Evolutionary conservation across 208 protist genomes (phyloP).

Genomic region (Polymyxa betae): DNA sequence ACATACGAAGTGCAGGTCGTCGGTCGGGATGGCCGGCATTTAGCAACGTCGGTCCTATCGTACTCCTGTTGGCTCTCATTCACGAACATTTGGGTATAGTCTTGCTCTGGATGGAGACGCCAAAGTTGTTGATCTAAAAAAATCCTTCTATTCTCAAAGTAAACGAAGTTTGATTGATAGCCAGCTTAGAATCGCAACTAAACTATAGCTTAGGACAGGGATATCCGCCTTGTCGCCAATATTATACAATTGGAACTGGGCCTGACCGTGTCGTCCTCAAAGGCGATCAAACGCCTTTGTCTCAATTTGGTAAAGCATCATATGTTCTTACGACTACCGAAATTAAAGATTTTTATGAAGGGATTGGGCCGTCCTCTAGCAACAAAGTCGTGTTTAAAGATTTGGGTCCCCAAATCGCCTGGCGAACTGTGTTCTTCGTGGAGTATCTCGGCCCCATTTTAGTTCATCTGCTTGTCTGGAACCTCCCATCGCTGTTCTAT

Average conservation of each 20-base stretch:
- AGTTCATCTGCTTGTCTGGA: constrained; percentile 84
- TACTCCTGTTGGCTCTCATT: neutral
- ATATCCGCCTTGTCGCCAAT: constrained; percentile 28
- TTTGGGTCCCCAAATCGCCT: constrained; percentile 87
- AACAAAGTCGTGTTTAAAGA: constrained; percentile 80
- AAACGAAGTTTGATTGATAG: neutral
- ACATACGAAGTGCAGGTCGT: too few relatives aligned
- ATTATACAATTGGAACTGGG: constrained; percentile 14
- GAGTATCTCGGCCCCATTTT: constrained; percentile 89
- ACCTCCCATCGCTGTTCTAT: constrained; percentile 75
- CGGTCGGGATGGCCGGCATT: too few relatives aligned
- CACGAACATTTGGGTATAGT: neutral
- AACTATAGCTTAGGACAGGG: neutral
- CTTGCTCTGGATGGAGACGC: neutral
- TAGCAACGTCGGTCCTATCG: too few relatives aligned
- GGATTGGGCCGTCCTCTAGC: neutral
- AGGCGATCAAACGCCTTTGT: neutral
- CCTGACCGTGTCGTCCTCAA: constrained; percentile 25
- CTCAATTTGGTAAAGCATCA: neutral
- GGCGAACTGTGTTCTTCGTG: constrained; percentile 87
- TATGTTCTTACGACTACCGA: neutral
- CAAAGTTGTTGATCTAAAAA: neutral
- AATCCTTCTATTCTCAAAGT: neutral
- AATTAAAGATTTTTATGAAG: neutral
- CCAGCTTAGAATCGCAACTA: neutral